phyloP scores from a whole-genome alignment of 148 eudicot genomes.

The Arctostaphylos glauca region DNA sequence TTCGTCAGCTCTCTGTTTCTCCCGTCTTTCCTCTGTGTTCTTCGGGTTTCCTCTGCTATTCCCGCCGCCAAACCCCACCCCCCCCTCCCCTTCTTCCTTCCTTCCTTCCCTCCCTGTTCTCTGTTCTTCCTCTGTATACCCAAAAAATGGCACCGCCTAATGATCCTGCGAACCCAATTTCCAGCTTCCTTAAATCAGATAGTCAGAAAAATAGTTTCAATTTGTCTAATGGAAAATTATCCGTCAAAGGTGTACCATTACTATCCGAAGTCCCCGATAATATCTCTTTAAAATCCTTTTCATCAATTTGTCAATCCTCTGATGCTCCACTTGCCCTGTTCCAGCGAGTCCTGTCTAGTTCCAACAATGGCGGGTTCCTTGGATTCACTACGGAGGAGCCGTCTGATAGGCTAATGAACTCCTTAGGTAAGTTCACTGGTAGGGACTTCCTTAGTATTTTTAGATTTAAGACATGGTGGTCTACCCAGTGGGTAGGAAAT shows the following conservation, averaged over 20 bases:
- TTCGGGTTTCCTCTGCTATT: neutral
- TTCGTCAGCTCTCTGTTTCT: neutral
- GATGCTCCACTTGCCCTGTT: slow-evolving; percentile 43
- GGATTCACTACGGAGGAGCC: slow-evolving; percentile 48
- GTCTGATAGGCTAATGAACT: slow-evolving; percentile 38
- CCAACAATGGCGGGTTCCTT: slow-evolving; percentile 52
- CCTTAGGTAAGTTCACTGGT: slow-evolving; percentile 48
- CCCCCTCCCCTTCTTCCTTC: too few species aligned
- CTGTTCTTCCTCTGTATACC: slow-evolving; percentile 1
- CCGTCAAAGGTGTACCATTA: slow-evolving; percentile 37
- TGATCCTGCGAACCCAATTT: slow-evolving; percentile 30
- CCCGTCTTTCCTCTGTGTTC: too few species aligned
- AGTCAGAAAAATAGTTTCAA: slow-evolving; percentile 28
- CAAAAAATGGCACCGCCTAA: slow-evolving; percentile 57
- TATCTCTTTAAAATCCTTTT: slow-evolving; percentile 41
- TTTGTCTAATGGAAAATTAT: slow-evolving; percentile 46
- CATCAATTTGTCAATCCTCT: slow-evolving; percentile 45
- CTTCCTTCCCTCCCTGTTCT: neutral
- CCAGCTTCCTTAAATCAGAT: slow-evolving; percentile 16
- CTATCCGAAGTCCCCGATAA: slow-evolving; percentile 53
- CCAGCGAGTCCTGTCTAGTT: slow-evolving; percentile 39
- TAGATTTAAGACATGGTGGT: slow-evolving; percentile 80
- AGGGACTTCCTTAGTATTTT: slow-evolving; percentile 61
- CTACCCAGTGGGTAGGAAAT: slow-evolving; percentile 70
- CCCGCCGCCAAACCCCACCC: too few species aligned